Percentiles rank a stretch among this genome's conserved stretches.
These are phyloP conservation scores for Raphanus hybrid DNA, from an alignment of 441 rosid genomes.

Conservation along the genomic window DNA sequence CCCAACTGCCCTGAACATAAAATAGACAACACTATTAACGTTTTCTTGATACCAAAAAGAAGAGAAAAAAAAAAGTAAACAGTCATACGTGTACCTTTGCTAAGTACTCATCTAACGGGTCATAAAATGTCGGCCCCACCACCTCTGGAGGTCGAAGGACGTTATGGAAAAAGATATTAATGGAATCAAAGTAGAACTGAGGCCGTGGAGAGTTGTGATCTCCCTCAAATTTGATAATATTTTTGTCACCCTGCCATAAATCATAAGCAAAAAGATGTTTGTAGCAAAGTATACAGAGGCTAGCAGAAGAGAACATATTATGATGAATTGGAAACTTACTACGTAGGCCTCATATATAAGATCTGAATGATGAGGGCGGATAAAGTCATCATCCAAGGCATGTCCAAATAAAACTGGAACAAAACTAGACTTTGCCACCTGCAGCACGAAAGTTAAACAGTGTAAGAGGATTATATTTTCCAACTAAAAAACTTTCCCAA, in stretches of 20 bases:
- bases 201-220: slow-evolving; percentile 99
- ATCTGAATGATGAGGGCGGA: slow-evolving; percentile 94
- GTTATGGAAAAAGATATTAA: slow-evolving; percentile 95
- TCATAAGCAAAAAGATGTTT: slow-evolving; percentile 30
- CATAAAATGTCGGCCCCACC: slow-evolving; percentile 66
- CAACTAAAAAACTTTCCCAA: not conserved
- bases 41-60: slow-evolving; percentile 32
- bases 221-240: slow-evolving; percentile 96
- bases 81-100: slow-evolving; percentile 66
- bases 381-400: slow-evolving; percentile 91
- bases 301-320: not conserved
- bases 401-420: slow-evolving; percentile 98
- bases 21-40: slow-evolving; percentile 42
- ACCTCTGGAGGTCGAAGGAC: slow-evolving; percentile 95
- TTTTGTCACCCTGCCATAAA: slow-evolving; percentile 92
- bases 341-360: slow-evolving; percentile 80
- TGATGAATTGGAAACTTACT: slow-evolving; percentile 49
- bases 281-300: slow-evolving; percentile 19
- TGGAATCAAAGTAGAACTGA: slow-evolving; percentile 93
- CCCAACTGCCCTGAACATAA: slow-evolving; percentile 74
- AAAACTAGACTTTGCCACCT: slow-evolving; percentile 93
- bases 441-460: slow-evolving; percentile 30
- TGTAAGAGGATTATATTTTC: not conserved
- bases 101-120: slow-evolving; percentile 67
- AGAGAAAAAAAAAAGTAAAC: slow-evolving; percentile 18